Evolutionary conservation across 139 green algal species (phyloP), one percentile per base, ranked within the genome.

Genomic region (Gonium pectorale): DNA sequence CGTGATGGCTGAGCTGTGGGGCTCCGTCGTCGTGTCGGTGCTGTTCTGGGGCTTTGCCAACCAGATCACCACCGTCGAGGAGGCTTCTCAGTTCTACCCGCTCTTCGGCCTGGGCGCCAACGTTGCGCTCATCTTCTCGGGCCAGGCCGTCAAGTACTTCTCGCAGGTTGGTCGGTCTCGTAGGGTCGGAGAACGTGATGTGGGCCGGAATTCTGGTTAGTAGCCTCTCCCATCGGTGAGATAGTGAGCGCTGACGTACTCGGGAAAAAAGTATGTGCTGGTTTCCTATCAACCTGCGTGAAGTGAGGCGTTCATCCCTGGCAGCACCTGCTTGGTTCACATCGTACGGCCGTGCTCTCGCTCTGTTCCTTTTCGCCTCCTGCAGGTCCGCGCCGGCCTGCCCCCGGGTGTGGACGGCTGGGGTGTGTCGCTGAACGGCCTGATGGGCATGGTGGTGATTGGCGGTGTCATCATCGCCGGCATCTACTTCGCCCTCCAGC

Each of bases 21-120:
- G 97, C 63, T 99, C 96, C 56, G 97, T 99, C 38, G 97, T 99
- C 40, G 97, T 99, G 70, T 99, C 97, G 2, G 95, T 99, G 73
- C 97, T 99, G 59, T 99, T 99, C 95, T 99, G 97, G 97, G 97
- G 96, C 44, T 97, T 99, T 91, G 95, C 97, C 83, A 99, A 99
- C 92, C 97, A 98, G 93, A 99, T 99, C 90, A 98, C 93, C 59
- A 98, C 92, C n/a, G 97, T 99, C 38, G 95, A 99, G 64, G 97
- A 99, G 93, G 97, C 97, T n/a, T 98, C 98, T 79, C 91, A 96
- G 88, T 99, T 99, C 92, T 99, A 99, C 92, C 97, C 97, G 2
- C 94, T 99, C 68, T 99, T 99, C 70, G 97, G 97, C 67, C 92
- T 99, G 79, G 97, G 97, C 68, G 97, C 97, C 87, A 99, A 99